Evolutionary conservation across 169 alveolate genomes (phyloP), one percentile per base, ranked within the genome.

Genomic region (Plasmodium gonderi): DNA sequence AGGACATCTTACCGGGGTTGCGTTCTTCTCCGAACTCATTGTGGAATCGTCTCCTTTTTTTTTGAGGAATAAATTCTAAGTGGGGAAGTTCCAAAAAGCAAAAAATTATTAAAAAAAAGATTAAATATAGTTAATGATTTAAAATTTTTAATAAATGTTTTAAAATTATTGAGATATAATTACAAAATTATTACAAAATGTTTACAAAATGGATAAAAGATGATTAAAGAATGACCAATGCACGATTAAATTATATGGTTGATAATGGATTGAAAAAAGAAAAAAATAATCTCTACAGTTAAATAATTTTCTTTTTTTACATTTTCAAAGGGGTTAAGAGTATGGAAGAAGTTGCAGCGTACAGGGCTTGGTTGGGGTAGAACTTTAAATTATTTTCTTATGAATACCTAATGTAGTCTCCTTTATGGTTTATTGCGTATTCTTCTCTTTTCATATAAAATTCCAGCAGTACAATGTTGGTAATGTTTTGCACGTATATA

Each of bases 11-110:
- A 85, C 92, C 92, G 92, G 36, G 29, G 83, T 74, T 51, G 92
- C 87, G 79, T 85, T 85, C 67, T 85, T 85, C 64, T 85, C 92
- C 12, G 92, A 85, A 85, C 87, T 74, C 92, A 85, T 85, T 60
- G 77, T 74, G 64, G 64, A 14, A 51, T 40, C 44, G 68, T 8
- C 20, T 51, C 68, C 68, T 51, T 85, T 33, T 26, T 36, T 79
- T 75, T 72, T 36, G 9, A n/a, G 23, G 45, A 54, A 42, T 67
- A 81, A 45, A 26, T 7, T 67, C 20, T 36, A 36, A 72, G 9
- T 20, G 42, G 33, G 49, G 23, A 87, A 38, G 33, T 64, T 60
- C 42, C 31, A 67, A 87, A 44, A 23, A 74, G 17, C 8, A 54
- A 23, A 82, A 82, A 74, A 87, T 67, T 14, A 20, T n/a, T 33